Evolutionary conservation across 2,329 filamentous ascomycete species (phyloP).

Genomic region (Fusarium globosum): DNA sequence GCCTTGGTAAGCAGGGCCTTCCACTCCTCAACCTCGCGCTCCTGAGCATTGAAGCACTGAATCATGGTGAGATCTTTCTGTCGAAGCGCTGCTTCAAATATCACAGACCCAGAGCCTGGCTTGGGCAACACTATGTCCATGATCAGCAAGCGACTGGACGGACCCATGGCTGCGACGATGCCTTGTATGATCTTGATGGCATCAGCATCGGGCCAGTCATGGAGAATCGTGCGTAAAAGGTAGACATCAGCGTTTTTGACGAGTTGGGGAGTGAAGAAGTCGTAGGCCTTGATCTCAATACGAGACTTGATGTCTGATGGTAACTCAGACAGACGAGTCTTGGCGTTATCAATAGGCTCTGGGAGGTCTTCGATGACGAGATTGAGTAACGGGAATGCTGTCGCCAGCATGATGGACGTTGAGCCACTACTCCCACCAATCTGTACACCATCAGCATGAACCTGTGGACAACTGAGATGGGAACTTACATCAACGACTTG

Average conservation of each 20-base stretch:
- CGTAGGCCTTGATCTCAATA: conserved; percentile 43
- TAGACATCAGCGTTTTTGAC: conserved; percentile 46
- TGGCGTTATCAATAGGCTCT: background rate
- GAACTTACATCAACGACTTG: conserved; percentile 25
- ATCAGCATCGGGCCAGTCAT: conserved; percentile 52
- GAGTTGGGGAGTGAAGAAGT: conserved; percentile 51
- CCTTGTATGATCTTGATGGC: conserved; percentile 45
- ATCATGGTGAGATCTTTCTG: conserved; percentile 41
- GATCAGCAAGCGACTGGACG: conserved; percentile 16
- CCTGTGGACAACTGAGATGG: accelerated
- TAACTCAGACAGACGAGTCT: conserved; percentile 31
- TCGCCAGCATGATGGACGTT: conserved; percentile 36
- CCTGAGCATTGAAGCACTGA: conserved; percentile 30
- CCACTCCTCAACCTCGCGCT: conserved; percentile 31
- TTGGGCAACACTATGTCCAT: conserved; percentile 38
- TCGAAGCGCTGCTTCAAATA: conserved; percentile 15
- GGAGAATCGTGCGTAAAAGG: conserved; percentile 47
- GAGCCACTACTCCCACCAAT: conserved; percentile 28
- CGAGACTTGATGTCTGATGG: conserved; percentile 30
- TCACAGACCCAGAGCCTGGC: conserved; percentile 12
- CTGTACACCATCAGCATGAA: background rate
- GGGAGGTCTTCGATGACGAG: conserved; percentile 52
- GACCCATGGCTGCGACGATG: conserved; percentile 14
- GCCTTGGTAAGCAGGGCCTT: background rate
- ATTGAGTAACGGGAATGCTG: conserved; percentile 48